Percentiles rank a stretch among this genome's conserved stretches.
Conservation (phyloP, 2,329 filamentous ascomycete genomes). For the Fusarium drepaniforme region DNA sequence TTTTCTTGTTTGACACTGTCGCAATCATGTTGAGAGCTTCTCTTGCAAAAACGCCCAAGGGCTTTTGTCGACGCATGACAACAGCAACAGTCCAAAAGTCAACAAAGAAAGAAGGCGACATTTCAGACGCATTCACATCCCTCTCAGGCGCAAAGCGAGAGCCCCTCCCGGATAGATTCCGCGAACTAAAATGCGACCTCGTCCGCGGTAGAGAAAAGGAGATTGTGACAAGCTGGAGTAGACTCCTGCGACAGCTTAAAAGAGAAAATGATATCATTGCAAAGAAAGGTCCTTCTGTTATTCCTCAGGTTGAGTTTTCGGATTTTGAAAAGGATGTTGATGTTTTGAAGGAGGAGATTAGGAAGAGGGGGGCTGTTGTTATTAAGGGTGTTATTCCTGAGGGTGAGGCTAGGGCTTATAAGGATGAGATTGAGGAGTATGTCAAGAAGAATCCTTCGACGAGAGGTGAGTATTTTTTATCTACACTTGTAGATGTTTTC, state of each 20-base stretch:
- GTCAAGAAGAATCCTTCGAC: constrained; percentile 72
- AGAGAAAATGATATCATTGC: constrained; percentile 63
- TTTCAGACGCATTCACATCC: constrained; percentile 72
- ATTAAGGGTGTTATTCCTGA: constrained; percentile 75
- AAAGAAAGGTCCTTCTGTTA: constrained; percentile 57
- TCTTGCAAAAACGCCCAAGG: constrained; percentile 20
- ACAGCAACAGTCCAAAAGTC: constrained; percentile 24
- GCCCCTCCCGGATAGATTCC: constrained; percentile 67
- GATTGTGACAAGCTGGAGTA: constrained; percentile 62
- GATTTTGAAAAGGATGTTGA: constrained; percentile 56
- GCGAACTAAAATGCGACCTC: constrained; percentile 66
- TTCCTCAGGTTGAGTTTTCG: constrained; percentile 65
- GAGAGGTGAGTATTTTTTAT: constrained; percentile 55
- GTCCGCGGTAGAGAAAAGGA: constrained; percentile 61
- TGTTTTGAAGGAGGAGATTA: constrained; percentile 61
- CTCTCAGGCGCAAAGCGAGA: constrained; percentile 60
- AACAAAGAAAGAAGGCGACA: constrained; percentile 69
- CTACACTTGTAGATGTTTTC: neutral
- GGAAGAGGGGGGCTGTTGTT: constrained; percentile 72
- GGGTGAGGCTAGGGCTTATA: constrained; percentile 72
- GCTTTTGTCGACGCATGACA: constrained; percentile 33
- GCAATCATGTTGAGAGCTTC: constrained; percentile 40
- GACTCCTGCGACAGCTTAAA: constrained; percentile 58
- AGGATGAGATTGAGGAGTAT: constrained; percentile 74
- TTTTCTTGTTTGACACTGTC: neutral